Conservation (phyloP, 2,329 filamentous ascomycete genomes). For the Botryotinia convoluta region DNA sequence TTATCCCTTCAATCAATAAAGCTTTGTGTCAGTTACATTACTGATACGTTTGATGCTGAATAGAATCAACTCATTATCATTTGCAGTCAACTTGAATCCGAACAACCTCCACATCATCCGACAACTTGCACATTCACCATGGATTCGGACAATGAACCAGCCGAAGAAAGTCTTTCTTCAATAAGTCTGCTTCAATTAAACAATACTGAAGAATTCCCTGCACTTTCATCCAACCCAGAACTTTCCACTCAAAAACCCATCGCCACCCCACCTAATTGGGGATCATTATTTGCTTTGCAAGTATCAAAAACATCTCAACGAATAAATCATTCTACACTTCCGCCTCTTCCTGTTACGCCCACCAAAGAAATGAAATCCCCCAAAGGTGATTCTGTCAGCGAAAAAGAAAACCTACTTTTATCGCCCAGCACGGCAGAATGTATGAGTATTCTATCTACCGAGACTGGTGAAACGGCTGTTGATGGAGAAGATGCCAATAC, state of each 20-base stretch:
- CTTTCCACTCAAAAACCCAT: not conserved
- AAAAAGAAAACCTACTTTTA: not conserved
- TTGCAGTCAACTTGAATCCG: not conserved
- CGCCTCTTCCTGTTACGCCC: not conserved
- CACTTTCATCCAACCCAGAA: not conserved
- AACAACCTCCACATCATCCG: not conserved
- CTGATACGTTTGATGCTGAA: not conserved
- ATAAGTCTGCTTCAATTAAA: not conserved
- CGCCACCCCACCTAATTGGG: not conserved
- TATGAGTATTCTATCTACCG: conserved; percentile 11
- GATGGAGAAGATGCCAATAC: not conserved
- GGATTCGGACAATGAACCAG: not conserved
- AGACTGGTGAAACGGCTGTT: not conserved
- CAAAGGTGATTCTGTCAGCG: not conserved
- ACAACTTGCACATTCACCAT: conserved; percentile 4
- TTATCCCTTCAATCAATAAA: not conserved
- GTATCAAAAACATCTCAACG: not conserved
- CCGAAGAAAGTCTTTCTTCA: not conserved
- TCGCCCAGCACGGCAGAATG: not conserved
- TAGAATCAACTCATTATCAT: not conserved
- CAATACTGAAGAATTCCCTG: conserved; percentile 5
- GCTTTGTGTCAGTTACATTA: not conserved
- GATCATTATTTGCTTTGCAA: conserved; percentile 11
- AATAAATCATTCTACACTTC: not conserved
- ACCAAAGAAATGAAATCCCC: not conserved